Base-by-base conservation (phyloP, 2,329 filamentous ascomycete genomes). In the Hirsutella rhossiliensis region DNA sequence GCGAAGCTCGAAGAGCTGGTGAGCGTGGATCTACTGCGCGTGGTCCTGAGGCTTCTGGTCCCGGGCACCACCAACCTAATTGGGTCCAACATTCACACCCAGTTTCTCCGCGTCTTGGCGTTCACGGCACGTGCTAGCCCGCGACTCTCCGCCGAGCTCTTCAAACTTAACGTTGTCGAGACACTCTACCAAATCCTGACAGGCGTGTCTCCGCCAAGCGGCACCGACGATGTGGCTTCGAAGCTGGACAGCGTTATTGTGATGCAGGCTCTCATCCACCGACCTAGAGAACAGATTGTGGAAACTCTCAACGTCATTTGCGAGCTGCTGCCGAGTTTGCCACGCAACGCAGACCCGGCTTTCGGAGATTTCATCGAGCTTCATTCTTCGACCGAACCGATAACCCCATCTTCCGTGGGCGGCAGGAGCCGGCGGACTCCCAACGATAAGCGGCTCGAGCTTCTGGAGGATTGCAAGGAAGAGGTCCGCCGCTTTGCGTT, bases 251-350 rank as follows among this genome's bases (percentile, higher is more conserved):
- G 88, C 57, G 90, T 97, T 44, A 78, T 98, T 39, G 92, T 98
- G 56, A 98, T 98, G 94, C 92, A 98, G 66, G 88, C 94, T 32
- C 73, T 98, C 50, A 95, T 98, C 43, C 92, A 97, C 58, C 82
- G 90, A 36, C 92, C 92, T 7, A 82, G 89, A 45, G 94, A 98
- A 53, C 92, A 98, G 63, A 86, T 98, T 17, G 92, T 90, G 53
- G 92, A 98, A 68, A 96, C 94, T 2, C 75, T 98, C 50, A 97
- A 97, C 59, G 88, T 98, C 50, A 88, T 98, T 50, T 96, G 92
- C 67, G 92, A 98, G 65, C 71, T 98, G 28, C 73, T 98, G 31
- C 89, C 90, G 1, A 81, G 78, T 41, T 70, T 90, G 15, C 80
- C 82, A 12, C 73, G 71, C 43, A 69, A 69, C 29, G 67, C 68